Evolutionary conservation across 768 basidiomycete genomes (phyloP), one percentile per base, ranked within the genome.

Genomic region (Kwoniella dendrophila): DNA sequence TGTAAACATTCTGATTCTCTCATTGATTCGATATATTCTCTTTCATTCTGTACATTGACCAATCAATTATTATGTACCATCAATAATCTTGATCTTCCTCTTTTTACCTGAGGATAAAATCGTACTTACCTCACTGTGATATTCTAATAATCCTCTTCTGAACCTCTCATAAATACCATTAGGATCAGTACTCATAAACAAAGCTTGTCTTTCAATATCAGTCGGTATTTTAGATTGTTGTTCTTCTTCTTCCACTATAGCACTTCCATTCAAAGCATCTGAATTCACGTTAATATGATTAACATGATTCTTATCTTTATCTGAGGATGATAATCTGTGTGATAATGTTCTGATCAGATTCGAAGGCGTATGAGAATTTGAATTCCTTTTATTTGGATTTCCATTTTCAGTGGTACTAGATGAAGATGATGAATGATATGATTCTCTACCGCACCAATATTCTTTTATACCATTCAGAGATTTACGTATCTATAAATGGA

Each of bases 21-120:
- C 27, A 63, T 68, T 24, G 72, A 60, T 59, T 76, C 74, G 54
- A 80, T 77, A 54, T 80, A 80, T 63, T 76, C 64, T 12, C 53
- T 32, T 64, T 80, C 79, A 45, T 80, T 66, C 66, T 63, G 20
- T 2, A 5, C 10, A 34, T 12, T 2, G 16, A 8, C 16, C 30
- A 34, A 50, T 2, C 47, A 43, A n/a, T 20, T 49, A n/a, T 43
- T 20, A 32, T 38, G 18, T 38, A 44, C 43, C 43, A 12, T 44
- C 6, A 14, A 55, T 38, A n/a, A n/a, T 5, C 16, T 40, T n/a
- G 11, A 8, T 8, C 14, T 27, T 30, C 34, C 58, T 11, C 3
- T 18, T 33, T 24, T 12, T 51, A 32, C 6, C 8, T 48, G 11
- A 48, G 10, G 38, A 27, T 14, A 56, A 40, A 22, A 36, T 8